Percentiles rank a stretch among this genome's conserved stretches.
These are phyloP conservation scores for Kuraishia piskuri DNA, from an alignment of 805 yeast species.

Conservation along the genomic window DNA sequence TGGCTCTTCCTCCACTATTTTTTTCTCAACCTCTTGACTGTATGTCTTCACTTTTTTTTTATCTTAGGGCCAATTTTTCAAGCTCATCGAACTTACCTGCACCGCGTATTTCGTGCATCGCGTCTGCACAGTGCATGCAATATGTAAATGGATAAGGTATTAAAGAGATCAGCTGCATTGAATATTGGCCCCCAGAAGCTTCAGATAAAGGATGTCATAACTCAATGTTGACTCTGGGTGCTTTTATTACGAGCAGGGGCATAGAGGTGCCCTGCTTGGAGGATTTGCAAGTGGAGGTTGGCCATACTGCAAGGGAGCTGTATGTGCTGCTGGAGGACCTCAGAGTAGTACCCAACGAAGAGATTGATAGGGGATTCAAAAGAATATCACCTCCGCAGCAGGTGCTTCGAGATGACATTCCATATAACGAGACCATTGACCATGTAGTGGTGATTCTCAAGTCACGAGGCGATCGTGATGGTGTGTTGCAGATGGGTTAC, in stretches of 20 bases:
- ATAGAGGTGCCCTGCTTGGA: background rate
- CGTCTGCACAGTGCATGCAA: background rate
- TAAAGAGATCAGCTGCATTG: too few relatives aligned
- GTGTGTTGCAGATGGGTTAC: conserved; percentile 37
- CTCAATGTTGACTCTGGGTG: background rate
- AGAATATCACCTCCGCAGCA: conserved; percentile 1
- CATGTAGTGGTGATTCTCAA: conserved; percentile 25
- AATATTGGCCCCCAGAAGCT: too few relatives aligned
- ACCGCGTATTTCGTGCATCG: background rate
- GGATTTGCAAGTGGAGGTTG: background rate
- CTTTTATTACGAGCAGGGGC: background rate
- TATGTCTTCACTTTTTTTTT: background rate
- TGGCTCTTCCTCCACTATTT: background rate
- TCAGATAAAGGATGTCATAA: too few relatives aligned
- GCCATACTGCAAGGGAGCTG: conserved; percentile 4
- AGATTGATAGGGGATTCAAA: background rate
- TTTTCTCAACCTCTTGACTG: background rate
- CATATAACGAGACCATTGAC: conserved; percentile 31
- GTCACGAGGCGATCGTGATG: conserved; percentile 17
- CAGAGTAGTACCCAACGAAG: conserved; percentile 4
- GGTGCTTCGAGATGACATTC: background rate
- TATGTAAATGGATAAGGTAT: background rate
- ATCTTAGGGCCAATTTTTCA: background rate
- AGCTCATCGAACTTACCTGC: background rate
- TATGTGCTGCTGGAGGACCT: conserved; percentile 7